Evolutionary conservation across 1,284 basidiomycete genomes (phyloP), one percentile per base, ranked within the genome.

Genomic region (Moesziomyces antarcticus): DNA sequence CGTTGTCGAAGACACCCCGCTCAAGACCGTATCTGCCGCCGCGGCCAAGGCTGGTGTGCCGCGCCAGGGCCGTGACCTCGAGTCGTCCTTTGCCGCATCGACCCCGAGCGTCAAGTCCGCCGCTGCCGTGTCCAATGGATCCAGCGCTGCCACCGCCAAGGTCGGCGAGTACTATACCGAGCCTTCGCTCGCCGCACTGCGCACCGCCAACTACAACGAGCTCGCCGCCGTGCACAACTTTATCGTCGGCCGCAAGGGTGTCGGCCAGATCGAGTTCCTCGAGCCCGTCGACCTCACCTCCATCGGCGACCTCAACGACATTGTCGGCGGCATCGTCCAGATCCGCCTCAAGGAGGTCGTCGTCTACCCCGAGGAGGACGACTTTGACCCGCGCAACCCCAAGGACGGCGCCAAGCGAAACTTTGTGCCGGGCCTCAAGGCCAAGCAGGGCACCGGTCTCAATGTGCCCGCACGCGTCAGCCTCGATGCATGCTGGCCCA

Each of bases 301-400:
- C 22, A 87, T 97, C 51, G 87, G 90, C 20, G 91, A 91, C 78
- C 88, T 99, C 46, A 88, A 90, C 24, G 90, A 91, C 56, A 88
- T 99, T 33, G 87, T 94, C 6, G 97, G 95, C n/a, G 89, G 91
- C 58, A 88, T 94, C 66, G 90, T 99, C 42, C 88, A 91, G 53
- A 94, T 99, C 82, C 92, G 94, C 63, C 91, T 93, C 83, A 92
- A 93, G 86, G 93, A 97, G 84, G 92, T 93, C 79, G 91, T 89
- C 59, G 94, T 99, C 50, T 99, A 99, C 85, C 94, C 94, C 3
- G 93, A 97, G 72, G 90, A 77, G 50, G 82, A 79, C 46, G 78
- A 81, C 59, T 65, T 67, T 40, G 81, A 77, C 21, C 71, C 79
- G n/a, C 75, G 77, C 45, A 66, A 66, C 46, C 75, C 77, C 54